phyloP scores from a whole-genome alignment of 2,329 filamentous ascomycete genomes.

The Neurospora sp. region DNA sequence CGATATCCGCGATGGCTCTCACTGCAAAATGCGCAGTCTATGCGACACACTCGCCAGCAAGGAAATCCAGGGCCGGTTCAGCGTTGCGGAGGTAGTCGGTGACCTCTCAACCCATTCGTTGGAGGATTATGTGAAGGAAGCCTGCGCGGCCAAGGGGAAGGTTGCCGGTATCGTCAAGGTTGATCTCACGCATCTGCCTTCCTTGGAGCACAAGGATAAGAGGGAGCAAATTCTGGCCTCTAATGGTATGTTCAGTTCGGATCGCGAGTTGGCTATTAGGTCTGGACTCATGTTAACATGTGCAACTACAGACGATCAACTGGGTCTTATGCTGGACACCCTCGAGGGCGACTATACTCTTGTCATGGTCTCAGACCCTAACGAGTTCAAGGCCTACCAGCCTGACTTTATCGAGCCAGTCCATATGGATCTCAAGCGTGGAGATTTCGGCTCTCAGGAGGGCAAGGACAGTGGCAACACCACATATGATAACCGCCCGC shows the following conservation, averaged over 20 bases:
- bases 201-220: conserved; percentile 26
- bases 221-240: conserved; percentile 37
- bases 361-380: conserved; percentile 60
- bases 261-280: conserved; percentile 7
- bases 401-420: conserved; percentile 51
- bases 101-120: conserved; percentile 33
- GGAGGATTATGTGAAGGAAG: conserved; percentile 32
- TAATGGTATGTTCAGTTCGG: conserved; percentile 32
- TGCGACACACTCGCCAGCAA: conserved; percentile 29
- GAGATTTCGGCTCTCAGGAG: conserved; percentile 17
- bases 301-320: conserved; percentile 34
- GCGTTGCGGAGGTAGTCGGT: conserved; percentile 50
- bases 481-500: conserved; percentile 34
- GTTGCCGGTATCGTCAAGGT: conserved; percentile 30
- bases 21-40: conserved; percentile 44
- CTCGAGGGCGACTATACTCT: conserved; percentile 54
- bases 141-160: conserved; percentile 33
- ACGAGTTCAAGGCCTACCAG: conserved; percentile 49
- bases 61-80: conserved; percentile 30
- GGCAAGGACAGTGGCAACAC: conserved; percentile 29
- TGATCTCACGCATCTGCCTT: conserved; percentile 31
- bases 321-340: conserved; percentile 38
- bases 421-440: conserved; percentile 66
- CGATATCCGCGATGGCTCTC: conserved; percentile 49
- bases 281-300: conserved; percentile 8